Evolutionary conservation across 164 flowering plant species (phyloP), one percentile per base, ranked within the genome.

Genomic region (Protea cynaroides): DNA sequence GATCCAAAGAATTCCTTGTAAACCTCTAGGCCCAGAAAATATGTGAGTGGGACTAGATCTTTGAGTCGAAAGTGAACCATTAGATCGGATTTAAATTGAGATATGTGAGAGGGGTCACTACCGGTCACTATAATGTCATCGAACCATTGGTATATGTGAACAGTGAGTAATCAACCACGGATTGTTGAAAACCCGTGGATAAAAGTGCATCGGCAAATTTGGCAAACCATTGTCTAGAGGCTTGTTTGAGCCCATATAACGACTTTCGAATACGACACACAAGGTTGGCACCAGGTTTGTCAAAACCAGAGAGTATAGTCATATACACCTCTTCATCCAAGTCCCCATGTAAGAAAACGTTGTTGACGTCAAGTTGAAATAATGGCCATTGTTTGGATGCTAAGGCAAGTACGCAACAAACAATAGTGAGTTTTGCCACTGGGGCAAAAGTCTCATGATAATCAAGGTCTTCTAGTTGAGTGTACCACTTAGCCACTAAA

Each of bases 191-290:
- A 5, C 58, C 50, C 14, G 25, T 15, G 1, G 12, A 50, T 18
- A 12, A 13, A 0, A 67, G 8, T 4, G 19, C 37, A 44, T 24
- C 19, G 12, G 59, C 13, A 23, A 67, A 44, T 37, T 53, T 60
- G 12, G 29, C 23, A 52, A 34, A 50, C 64, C 70, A 67, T 15
- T 25, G 18, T 53, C 64, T n/a, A 17, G 64, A 36, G 17, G 58
- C 64, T 38, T 67, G 70, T 38, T 67, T 67, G 0, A 67, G 24
- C 37, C 70, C 64, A 51, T 67, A 67, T 22, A 67, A 34, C 19
- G 64, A 59, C 23, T 60, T 59, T 11, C 38, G 21, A 3, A 59
- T 8, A 7, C 47, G 34, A 40, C 59, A 67, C 3, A 60, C 70
- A 7, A 2, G 15, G 21, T 36, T n/a, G 21, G 29, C 21, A 21